These are phyloP conservation scores for Mycena latifolia DNA, from an alignment of 768 basidiomycete genomes.

Conservation along the genomic window DNA sequence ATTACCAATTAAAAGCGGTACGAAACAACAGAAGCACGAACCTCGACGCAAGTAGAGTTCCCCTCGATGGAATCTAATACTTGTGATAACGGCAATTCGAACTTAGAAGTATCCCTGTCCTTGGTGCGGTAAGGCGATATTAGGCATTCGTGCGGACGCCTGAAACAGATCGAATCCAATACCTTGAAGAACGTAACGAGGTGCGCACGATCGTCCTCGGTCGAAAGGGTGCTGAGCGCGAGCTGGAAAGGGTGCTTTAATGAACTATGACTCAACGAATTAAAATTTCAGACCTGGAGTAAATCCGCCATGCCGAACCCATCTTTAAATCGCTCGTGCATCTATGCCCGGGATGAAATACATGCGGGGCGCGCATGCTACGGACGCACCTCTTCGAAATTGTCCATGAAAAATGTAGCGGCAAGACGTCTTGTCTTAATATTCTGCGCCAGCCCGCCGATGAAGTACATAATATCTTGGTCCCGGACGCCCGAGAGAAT, in stretches of 20 bases:
- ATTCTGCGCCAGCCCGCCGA: slow-evolving; percentile 59
- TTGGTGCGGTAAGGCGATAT: slow-evolving; percentile 2
- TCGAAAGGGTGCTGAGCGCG: slow-evolving; percentile 19
- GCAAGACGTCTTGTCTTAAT: slow-evolving; percentile 53
- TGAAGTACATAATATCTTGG: slow-evolving; percentile 61
- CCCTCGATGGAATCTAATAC: slow-evolving; percentile 16
- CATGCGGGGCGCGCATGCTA: slow-evolving; percentile 22
- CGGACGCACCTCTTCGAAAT: slow-evolving; percentile 56
- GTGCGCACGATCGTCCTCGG: slow-evolving; percentile 21
- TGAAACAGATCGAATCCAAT: slow-evolving; percentile 5
- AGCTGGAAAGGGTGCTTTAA: slow-evolving; percentile 14
- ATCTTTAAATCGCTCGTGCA: slow-evolving; percentile 28
- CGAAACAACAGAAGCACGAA: slow-evolving; percentile 16
- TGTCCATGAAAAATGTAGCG: slow-evolving; percentile 63
- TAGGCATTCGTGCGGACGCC: slow-evolving; percentile 1
- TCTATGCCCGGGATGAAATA: slow-evolving; percentile 30
- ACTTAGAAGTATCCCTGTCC: slow-evolving; percentile 23
- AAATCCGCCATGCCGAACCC: slow-evolving; percentile 30
- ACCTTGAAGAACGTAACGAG: slow-evolving; percentile 30
- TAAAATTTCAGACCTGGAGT: slow-evolving; percentile 21
- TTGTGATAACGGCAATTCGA: slow-evolving; percentile 22
- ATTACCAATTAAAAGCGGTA: background rate
- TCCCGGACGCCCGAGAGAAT: slow-evolving; percentile 50
- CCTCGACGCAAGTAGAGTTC: slow-evolving; percentile 21
- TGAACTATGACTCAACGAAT: slow-evolving; percentile 9